Evolutionary conservation across 1,139 yeast species (phyloP).

Genomic region (Wickerhamomyces sp.): DNA sequence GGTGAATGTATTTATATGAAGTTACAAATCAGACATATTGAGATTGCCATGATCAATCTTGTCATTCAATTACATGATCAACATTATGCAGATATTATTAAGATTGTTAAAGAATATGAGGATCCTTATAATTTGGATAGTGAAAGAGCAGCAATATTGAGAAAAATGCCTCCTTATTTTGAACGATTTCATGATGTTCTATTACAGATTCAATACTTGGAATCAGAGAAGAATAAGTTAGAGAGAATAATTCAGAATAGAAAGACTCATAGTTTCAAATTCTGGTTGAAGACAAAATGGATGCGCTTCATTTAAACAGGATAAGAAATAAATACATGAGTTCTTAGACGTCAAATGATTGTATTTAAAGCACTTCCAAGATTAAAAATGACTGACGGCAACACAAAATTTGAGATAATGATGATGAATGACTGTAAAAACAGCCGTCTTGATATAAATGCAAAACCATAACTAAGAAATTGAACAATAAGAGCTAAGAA

Average conservation of each 20-base stretch:
- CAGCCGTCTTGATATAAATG: no score
- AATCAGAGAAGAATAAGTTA: conserved; percentile 7
- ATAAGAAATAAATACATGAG: not conserved
- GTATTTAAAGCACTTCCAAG: not conserved
- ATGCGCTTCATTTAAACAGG: not conserved
- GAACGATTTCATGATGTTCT: conserved; percentile 5
- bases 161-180: not conserved
- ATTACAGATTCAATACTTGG: conserved; percentile 9
- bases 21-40: conserved; percentile 7
- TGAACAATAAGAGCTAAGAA: no score
- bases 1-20: conserved; percentile 10
- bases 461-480: no score
- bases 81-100: conserved; percentile 4
- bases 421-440: no score
- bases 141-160: not conserved
- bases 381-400: not conserved
- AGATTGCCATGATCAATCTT: conserved; percentile 4
- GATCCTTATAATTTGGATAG: conserved; percentile 9
- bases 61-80: conserved; percentile 4
- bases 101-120: conserved; percentile 1
- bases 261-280: not conserved
- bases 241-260: conserved; percentile 1
- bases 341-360: no score
- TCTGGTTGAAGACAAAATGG: not conserved
- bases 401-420: not conserved